Evolutionary conservation across 371 early-diverging fungal species (phyloP), one percentile per base, ranked within the genome.

Genomic region (Dinochytrium kinnereticum): DNA sequence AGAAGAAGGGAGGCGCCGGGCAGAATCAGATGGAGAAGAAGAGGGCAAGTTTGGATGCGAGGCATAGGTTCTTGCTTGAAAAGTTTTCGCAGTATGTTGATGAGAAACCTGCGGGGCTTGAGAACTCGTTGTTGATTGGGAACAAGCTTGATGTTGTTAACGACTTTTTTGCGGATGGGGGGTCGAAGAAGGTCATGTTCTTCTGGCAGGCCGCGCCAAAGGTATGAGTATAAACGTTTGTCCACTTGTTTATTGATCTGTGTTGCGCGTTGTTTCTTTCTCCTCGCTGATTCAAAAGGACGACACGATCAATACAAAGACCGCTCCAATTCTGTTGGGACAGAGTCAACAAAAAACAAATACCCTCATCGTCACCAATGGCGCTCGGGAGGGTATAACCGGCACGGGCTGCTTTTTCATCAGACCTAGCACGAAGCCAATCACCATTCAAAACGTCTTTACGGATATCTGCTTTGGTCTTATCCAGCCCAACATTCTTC

Each of bases 131-230:
- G 31, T 67, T 89, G 59, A 34, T 82, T 17, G 88, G 86, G 3
- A 85, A 74, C 73, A 87, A 88, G 78, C 70, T 89, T 21, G 89
- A 89, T 7, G 13, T 83, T 21, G 67, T 89, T 36, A 87, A 88
- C 64, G 87, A 87, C 51, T 89, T 89, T 73, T 86, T 89, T 64
- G 74, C 82, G 3, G 89, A 88, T 44, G 82, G 82, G 17, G 89
- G 89, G 1, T 59, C 80, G 3, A 74, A 74, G 70, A 80, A 78
- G 49, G 75, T 88, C 15, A 33, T 89, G 37, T 84, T 89, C 40
- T 87, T 83, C 67, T 89, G 89, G 89, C 88, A 88, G 69, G 64
- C 81, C 2, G 64, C 70, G 7, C 26, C 70, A 71, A 82, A 82
- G 80, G 85, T 82, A 39, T 13, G 70, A 34, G 24, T 44, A 55